phyloP scores from a whole-genome alignment of 73 alveolate species.

The Paramecium tetraurelia region DNA sequence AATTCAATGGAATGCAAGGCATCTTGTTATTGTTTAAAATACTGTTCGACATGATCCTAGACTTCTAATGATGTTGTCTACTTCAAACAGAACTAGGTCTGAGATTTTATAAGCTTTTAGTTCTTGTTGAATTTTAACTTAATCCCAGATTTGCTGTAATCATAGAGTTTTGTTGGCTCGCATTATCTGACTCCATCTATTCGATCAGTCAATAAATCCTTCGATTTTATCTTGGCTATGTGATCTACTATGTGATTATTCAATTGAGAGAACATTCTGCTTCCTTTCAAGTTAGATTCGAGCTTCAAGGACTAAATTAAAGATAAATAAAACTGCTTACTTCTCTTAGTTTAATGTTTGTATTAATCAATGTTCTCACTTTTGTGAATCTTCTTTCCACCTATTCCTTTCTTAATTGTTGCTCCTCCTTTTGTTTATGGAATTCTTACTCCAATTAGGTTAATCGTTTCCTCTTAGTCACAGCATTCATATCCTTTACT shows the following conservation, averaged over 20 bases:
- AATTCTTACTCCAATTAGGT: neutral
- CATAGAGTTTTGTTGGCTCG: neutral
- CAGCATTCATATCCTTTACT: constrained; percentile 15
- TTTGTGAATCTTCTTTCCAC: neutral
- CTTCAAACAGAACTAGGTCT: neutral
- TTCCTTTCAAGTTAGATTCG: neutral
- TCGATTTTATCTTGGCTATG: neutral
- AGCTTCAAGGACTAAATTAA: neutral
- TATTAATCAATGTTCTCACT: neutral
- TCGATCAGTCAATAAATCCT: constrained; percentile 6
- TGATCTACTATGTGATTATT: neutral
- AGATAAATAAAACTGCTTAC: neutral
- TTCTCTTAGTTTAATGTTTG: neutral
- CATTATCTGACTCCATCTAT: neutral
- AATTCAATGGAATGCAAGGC: neutral
- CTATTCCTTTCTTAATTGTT: neutral
- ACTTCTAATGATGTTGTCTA: neutral
- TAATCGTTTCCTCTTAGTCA: neutral
- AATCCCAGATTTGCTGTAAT: neutral
- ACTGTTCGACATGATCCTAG: neutral
- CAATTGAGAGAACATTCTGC: neutral
- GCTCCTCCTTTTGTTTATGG: neutral
- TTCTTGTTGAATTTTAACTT: neutral
- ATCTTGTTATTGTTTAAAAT: neutral
- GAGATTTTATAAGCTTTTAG: neutral